Conservation (phyloP, 495 filamentous ascomycete genomes). For the Aspergillus bertholletiae region DNA sequence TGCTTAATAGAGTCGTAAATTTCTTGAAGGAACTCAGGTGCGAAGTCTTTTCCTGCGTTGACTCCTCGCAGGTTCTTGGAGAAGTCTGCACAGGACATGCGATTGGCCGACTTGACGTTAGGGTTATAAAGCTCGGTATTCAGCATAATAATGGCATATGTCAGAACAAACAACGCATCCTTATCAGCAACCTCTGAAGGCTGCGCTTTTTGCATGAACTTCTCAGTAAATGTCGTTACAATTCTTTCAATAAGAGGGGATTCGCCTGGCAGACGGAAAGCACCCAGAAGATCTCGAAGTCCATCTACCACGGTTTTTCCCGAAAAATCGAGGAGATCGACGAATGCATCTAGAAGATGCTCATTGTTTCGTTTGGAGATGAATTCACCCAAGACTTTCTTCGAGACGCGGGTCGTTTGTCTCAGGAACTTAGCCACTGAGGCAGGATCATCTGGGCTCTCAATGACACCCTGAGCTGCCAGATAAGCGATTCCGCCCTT, state of each 20-base stretch:
- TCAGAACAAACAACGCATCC: slow-evolving; percentile 86
- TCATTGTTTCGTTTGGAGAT: slow-evolving; percentile 88
- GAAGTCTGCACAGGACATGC: slow-evolving; percentile 82
- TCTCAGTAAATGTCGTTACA: slow-evolving; percentile 77
- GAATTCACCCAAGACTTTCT: slow-evolving; percentile 87
- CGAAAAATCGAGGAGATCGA: slow-evolving; percentile 80
- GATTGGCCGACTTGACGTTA: slow-evolving; percentile 73
- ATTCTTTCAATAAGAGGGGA: slow-evolving; percentile 91
- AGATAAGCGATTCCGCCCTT: slow-evolving; percentile 87
- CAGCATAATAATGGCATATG: slow-evolving; percentile 94
- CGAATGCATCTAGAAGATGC: slow-evolving; percentile 73
- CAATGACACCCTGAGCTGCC: slow-evolving; percentile 77
- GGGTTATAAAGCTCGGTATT: slow-evolving; percentile 95
- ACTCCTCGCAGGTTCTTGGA: slow-evolving; percentile 83
- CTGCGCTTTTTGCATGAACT: slow-evolving; percentile 71
- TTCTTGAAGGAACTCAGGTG: slow-evolving; percentile 75
- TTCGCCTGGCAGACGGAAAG: slow-evolving; percentile 95
- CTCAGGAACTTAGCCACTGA: slow-evolving; percentile 78
- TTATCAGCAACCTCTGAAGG: slow-evolving; percentile 79
- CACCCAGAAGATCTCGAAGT: slow-evolving; percentile 76
- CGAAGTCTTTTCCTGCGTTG: slow-evolving; percentile 82
- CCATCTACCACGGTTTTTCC: slow-evolving; percentile 88
- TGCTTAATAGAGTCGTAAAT: slow-evolving; percentile 90
- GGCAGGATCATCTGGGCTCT: slow-evolving; percentile 64
- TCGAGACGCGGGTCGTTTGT: slow-evolving; percentile 82